These are phyloP conservation scores for Pichia phayaonensis DNA, from an alignment of 805 yeast genomes.

Conservation along the genomic window DNA sequence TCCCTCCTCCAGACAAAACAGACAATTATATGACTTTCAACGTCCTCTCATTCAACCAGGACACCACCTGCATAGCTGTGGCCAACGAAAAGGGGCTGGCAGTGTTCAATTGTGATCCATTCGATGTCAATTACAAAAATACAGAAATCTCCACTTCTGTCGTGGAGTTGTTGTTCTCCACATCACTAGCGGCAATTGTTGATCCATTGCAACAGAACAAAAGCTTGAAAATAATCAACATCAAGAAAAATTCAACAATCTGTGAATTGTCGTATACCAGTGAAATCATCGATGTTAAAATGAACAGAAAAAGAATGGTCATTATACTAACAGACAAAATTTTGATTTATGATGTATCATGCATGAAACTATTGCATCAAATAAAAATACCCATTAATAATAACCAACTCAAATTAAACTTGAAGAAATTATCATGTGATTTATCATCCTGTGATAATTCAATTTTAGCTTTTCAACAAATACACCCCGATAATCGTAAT, in stretches of 20 bases:
- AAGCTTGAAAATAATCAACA: constrained; percentile 72
- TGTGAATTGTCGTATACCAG: constrained; percentile 88
- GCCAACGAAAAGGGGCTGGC: constrained; percentile 32
- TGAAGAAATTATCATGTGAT: constrained; percentile 14
- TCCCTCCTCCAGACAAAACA: background rate
- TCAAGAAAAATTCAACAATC: constrained; percentile 64
- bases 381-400: constrained; percentile 38
- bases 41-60: background rate
- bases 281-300: constrained; percentile 57
- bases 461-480: constrained; percentile 49
- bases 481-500: constrained; percentile 18
- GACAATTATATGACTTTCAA: background rate
- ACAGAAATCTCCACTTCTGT: constrained; percentile 51
- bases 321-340: constrained; percentile 77
- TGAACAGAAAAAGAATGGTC: constrained; percentile 76
- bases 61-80: background rate
- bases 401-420: constrained; percentile 17
- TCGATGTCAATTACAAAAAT: constrained; percentile 43
- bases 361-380: constrained; percentile 74
- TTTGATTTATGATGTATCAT: constrained; percentile 81
- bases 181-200: constrained; percentile 79
- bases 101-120: constrained; percentile 84
- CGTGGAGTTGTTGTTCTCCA: constrained; percentile 85
- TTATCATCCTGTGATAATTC: constrained; percentile 38
- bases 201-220: constrained; percentile 44